Base-by-base conservation (phyloP, 805 yeast species). In the Peterozyma toletana region DNA sequence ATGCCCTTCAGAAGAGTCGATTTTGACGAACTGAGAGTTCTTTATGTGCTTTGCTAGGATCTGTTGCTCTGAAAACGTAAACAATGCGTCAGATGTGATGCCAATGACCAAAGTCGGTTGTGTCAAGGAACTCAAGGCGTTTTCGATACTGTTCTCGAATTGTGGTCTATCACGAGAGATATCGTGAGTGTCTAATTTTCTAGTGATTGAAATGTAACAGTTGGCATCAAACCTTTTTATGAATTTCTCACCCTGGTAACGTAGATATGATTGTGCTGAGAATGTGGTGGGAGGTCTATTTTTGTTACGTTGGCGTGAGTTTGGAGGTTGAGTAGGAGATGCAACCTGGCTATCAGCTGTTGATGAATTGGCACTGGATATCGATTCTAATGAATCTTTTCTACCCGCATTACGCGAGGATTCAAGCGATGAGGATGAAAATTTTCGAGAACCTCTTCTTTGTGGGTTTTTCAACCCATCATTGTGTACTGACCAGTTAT, bases 131-230 rank as follows among this genome's bases (percentile, higher is more conserved):
- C 64, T 59, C 46, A 93, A 67, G 9, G 84, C 86, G 15, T 70
- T 72, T 29, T 67, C 72, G 1, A 68, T 58, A 17, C 60, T 54
- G 35, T 66, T 67, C 31, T 57, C 57, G 49, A 45, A 63, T 43
- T 62, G 62, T 3, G 70, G 64, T 46, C 91, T 72, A 44, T 83
- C 93, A 47, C 99, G 73, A 0, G 95, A 80, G 40, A 93, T 78
- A 60, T 93, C 99, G 59, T 93, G 98, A 0, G 99, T 89, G 55
- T 93, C 99, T 31, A 93, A 67, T 62, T 93, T 93, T 56, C 98
- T 74, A 0, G 97, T 86, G 45, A 93, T 87, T 21, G 97, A 79
- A 43, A 93, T 89, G 63, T 93, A 93, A 65, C 98, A 93, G 59
- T 93, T 93, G 21, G 99, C 96, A 62, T 93, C 99, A 55, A 91